Conservation (phyloP, 2,329 filamentous ascomycete genomes). For the Neofusicoccum ribis region DNA sequence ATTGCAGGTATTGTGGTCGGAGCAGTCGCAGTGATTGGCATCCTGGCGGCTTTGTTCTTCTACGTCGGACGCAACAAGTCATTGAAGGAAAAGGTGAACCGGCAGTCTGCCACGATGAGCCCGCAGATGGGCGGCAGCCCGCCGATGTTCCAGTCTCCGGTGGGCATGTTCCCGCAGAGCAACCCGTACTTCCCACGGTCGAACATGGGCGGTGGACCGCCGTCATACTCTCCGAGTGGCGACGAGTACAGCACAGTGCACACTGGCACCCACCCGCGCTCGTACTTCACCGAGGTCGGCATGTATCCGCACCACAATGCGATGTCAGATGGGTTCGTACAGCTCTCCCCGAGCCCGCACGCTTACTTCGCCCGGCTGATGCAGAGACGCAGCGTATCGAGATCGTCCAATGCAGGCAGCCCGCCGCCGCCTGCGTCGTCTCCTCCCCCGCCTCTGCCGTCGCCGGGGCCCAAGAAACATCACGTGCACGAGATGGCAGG, state of each 20-base stretch:
- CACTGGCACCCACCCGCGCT: neutral
- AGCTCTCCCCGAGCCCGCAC: neutral
- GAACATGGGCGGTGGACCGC: slow-evolving; percentile 10
- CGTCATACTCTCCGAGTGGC: slow-evolving; percentile 5
- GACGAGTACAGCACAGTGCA: neutral
- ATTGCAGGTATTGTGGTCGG: slow-evolving; percentile 61
- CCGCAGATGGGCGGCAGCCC: slow-evolving; percentile 10
- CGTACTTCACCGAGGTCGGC: slow-evolving; percentile 17
- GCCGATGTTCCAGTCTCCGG: slow-evolving; percentile 13
- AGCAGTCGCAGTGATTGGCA: slow-evolving; percentile 61
- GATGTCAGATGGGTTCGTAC: slow-evolving; percentile 11
- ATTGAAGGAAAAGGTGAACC: slow-evolving; percentile 4
- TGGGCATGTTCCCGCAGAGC: slow-evolving; percentile 2
- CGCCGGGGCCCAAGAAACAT: neutral
- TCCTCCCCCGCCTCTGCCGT: slow-evolving; percentile 14
- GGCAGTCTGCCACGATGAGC: neutral
- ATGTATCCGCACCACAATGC: slow-evolving; percentile 13
- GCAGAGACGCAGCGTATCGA: slow-evolving; percentile 10
- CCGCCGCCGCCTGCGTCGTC: slow-evolving; percentile 6
- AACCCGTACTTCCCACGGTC: neutral
- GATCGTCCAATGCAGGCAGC: slow-evolving; percentile 10
- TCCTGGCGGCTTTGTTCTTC: slow-evolving; percentile 64
- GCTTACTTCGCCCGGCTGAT: slow-evolving; percentile 12
- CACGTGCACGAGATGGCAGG: slow-evolving; percentile 19
- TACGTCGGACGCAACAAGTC: slow-evolving; percentile 52